Conservation (phyloP, 1,139 yeast species). For the Pichia sp. region DNA sequence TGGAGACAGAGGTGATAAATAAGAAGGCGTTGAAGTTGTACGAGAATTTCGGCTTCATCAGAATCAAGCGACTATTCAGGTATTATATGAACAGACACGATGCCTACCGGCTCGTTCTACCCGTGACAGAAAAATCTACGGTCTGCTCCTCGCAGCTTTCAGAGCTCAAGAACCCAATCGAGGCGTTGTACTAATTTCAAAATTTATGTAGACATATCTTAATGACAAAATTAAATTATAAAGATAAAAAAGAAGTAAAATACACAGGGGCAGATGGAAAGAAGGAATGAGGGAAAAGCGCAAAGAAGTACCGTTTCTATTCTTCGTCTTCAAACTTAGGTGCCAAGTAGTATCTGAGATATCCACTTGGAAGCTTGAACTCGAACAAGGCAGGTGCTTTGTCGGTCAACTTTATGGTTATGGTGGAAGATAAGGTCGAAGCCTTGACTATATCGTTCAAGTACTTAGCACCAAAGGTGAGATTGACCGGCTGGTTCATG, state of each 20-base stretch:
- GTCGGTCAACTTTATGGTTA: constrained; percentile 82
- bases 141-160: constrained; percentile 32
- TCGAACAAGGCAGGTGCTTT: constrained; percentile 94
- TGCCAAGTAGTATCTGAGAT: constrained; percentile 91
- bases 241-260: neutral
- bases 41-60: constrained; percentile 81
- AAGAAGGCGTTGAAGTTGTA: constrained; percentile 71
- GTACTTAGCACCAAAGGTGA: constrained; percentile 89
- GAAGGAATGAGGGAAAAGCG: neutral
- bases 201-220: neutral
- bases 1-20: constrained; percentile 89
- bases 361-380: constrained; percentile 88
- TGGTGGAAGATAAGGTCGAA: constrained; percentile 67
- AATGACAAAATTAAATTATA: neutral
- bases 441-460: constrained; percentile 90
- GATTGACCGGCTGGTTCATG: constrained; percentile 80
- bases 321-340: constrained; percentile 95
- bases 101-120: constrained; percentile 77
- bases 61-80: constrained; percentile 75
- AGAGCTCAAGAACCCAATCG: constrained; percentile 10
- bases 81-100: constrained; percentile 91
- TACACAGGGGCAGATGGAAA: neutral
- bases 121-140: constrained; percentile 51
- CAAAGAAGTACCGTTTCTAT: constrained; percentile 28
- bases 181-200: constrained; percentile 11